These are phyloP conservation scores for Rosa chinensis DNA, from an alignment of 306 rosid genomes.

Conservation along the genomic window DNA sequence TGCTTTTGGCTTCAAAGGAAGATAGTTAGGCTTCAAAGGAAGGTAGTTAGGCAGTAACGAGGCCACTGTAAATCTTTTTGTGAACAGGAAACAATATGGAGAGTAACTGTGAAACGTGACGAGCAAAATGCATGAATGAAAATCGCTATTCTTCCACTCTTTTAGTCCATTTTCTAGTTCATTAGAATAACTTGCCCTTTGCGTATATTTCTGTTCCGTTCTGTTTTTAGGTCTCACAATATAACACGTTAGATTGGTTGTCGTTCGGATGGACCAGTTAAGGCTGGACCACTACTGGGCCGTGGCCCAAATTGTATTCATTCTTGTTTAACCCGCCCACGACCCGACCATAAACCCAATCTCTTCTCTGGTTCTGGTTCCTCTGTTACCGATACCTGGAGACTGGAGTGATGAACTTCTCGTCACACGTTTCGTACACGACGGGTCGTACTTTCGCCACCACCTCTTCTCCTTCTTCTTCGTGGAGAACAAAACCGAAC, in stretches of 20 bases:
- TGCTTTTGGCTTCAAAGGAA: not conserved
- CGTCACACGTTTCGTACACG: slow-evolving; percentile 46
- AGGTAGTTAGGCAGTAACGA: slow-evolving; percentile 6
- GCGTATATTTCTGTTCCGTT: too few species aligned
- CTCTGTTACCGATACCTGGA: not conserved
- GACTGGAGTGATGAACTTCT: slow-evolving; percentile 51
- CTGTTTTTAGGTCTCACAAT: too few species aligned
- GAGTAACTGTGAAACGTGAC: not conserved
- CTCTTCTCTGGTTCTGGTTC: slow-evolving; percentile 1
- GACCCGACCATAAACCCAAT: not conserved
- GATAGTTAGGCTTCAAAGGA: not conserved
- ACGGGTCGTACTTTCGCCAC: slow-evolving; percentile 31
- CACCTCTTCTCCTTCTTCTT: slow-evolving; percentile 26
- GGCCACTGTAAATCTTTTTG: slow-evolving; percentile 11
- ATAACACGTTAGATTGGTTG: too few species aligned
- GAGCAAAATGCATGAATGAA: slow-evolving; percentile 5
- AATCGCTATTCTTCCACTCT: not conserved
- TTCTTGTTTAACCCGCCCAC: not conserved
- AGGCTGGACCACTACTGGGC: not conserved
- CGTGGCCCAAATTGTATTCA: not conserved
- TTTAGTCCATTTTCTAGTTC: not conserved
- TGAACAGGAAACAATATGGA: not conserved
- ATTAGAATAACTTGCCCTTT: not conserved
- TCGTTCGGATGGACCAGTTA: too few species aligned
- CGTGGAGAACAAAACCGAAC: slow-evolving; percentile 31